A percentile compares a stretch with the other conserved stretches of the same genome.
Conservation (phyloP, 768 basidiomycete genomes). For the Pleurotus salmoneostramineus region DNA sequence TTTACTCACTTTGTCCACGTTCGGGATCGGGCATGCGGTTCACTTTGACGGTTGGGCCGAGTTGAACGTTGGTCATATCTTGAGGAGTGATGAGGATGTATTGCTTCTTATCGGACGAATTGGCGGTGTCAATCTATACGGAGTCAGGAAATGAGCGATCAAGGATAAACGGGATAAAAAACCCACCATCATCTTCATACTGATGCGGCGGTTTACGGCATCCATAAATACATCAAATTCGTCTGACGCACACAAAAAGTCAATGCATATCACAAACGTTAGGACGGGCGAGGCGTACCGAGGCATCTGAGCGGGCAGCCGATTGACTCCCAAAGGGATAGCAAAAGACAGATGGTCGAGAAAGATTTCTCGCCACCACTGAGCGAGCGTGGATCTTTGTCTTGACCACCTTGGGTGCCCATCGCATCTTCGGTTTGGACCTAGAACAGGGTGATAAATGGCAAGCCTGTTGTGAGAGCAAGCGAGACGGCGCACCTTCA, state of each 20-base stretch:
- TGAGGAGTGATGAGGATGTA: slow-evolving; percentile 97
- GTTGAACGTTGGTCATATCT: slow-evolving; percentile 72
- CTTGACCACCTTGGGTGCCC: slow-evolving; percentile 53
- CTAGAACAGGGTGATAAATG: slow-evolving; percentile 23
- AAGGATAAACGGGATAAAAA: neutral
- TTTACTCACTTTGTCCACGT: slow-evolving; percentile 45
- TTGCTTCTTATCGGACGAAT: slow-evolving; percentile 83
- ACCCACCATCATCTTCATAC: slow-evolving; percentile 92
- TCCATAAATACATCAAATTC: slow-evolving; percentile 99
- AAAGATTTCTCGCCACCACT: slow-evolving; percentile 97
- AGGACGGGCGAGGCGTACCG: slow-evolving; percentile 37
- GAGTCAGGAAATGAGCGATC: neutral
- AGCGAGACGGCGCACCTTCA: slow-evolving; percentile 43
- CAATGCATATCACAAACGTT: neutral
- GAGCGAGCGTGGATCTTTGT: slow-evolving; percentile 82
- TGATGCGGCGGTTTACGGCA: slow-evolving; percentile 84
- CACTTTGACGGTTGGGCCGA: slow-evolving; percentile 70
- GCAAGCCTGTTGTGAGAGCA: neutral
- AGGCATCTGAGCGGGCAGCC: slow-evolving; percentile 92
- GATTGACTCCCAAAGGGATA: slow-evolving; percentile 96
- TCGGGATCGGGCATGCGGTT: slow-evolving; percentile 79
- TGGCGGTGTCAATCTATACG: slow-evolving; percentile 81
- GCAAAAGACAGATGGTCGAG: slow-evolving; percentile 87
- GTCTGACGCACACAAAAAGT: slow-evolving; percentile 38
- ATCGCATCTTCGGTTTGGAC: slow-evolving; percentile 83